Base-by-base conservation (phyloP, 306 rosid species). In the Cicer judaicum region DNA sequence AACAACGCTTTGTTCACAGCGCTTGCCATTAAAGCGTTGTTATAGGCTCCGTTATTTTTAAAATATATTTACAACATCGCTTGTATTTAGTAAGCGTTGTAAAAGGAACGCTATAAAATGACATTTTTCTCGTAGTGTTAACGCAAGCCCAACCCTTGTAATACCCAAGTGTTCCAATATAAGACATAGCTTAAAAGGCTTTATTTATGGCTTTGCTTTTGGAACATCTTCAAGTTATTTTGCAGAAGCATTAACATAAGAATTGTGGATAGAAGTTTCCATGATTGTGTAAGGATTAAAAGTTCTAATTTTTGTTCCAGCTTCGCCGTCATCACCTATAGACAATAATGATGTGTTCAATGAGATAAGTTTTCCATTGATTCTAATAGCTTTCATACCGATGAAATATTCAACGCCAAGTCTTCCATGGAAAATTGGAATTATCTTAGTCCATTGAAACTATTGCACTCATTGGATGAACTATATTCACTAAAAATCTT, bases 231-330 rank as follows among this genome's bases (percentile, higher is more conserved):
- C 36, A 76, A 72, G 16, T 7, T 15, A 64, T 16, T 38, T 70
- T 24, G 75, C 50, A 53, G 82, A 82, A 5, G 86, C 73, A 34
- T 60, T 19, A 5, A 78, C n/a, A 1, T 82, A 7, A 7, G 84
- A 71, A 1, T 61, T 62, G 68, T 78, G 77, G 16, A 85, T 87
- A 0, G 90, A 82, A 12, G 78, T 62, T 50, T 87, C 84, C 79
- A 89, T 5, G 1, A 69, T 72, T 0, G 86, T 85, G 77, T 74
- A 82, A 4, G 86, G 91, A 34, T 24, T 68, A 8, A 4, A 79
- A 3, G 80, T 79, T 64, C 88, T 87, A 40, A 89, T 77, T 43
- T 83, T 85, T 0, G 89, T 89, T 12, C 93, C 93, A 5, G 89
- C 88, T 12, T 16, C 4, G 0, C 89, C 89, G 2, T 81, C 29